Evolutionary conservation across 129 eudicot genomes (phyloP), one percentile per base, ranked within the genome.

Genomic region (Kitagawia praeruptora): DNA sequence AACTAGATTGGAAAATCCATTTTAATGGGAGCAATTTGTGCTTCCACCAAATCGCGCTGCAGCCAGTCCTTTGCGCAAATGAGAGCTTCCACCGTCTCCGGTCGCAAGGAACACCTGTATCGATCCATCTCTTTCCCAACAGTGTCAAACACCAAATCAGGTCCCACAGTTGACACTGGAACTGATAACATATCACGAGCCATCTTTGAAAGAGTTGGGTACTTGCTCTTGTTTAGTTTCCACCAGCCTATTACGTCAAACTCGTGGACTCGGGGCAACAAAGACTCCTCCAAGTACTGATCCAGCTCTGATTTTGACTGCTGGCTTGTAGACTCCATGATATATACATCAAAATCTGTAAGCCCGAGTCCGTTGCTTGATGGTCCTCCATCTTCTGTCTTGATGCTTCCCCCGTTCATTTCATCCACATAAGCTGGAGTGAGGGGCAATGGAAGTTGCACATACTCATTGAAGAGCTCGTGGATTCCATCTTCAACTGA

Each of bases 221-320:
- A 92, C 91, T 89, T 92, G 37, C 51, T 75, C 81, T 87, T 84
- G 81, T 92, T 86, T 27, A 89, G 79, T 39, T 89, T 89, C 97
- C 97, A 92, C 97, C 95, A 92, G 12, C 96, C 93, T 66, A 92
- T 80, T 61, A 92, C 97, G 74, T 92, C 97, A 76, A 92, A 92
- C 75, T 88, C 97, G 23, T 90, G 96, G 34, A 86, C 87, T 49
- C 97, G 76, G 3, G 96, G 96, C 82, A 90, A 72, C 64, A 92
- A 80, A 2, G 93, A 90, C 84, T 92, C 97, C 83, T 90, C 96
- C 87, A 92, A 61, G 70, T 92, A 92, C 85, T 90, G 96, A 78
- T 92, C 97, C 79, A 92, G 46, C 74, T 92, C 97, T 0, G 96
- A 76, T 81, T 81, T 88, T 11, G 97, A 82, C 40, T 83, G 86